Evolutionary conservation across 306 rosid genomes (phyloP), one percentile per base, ranked within the genome.

Genomic region (Urtica urens): DNA sequence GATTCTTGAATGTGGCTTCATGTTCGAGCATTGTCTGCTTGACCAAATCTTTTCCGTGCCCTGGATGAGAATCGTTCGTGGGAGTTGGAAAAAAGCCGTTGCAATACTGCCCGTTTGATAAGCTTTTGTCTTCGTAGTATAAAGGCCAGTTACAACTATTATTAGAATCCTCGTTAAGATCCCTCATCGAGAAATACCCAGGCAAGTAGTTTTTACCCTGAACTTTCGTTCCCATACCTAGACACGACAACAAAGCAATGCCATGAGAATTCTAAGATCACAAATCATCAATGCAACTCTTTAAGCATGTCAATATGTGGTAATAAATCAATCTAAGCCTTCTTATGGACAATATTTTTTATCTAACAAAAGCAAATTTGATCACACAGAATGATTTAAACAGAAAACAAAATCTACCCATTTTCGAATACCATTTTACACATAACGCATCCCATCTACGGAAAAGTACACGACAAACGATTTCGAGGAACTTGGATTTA

Each of bases 151-250:
- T 76, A 82, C 79, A 90, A 65, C 77, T 82, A n/a, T n/a, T n/a
- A 65, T 84, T 86, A 38, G 94, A 78, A 73, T 81, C 93, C 58
- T 90, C 99, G 38, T 90, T 90, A 49, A 90, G 95, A 90, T 85
- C 99, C 77, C 81, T 82, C 84, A 90, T 81, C 39, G 95, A 67
- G 73, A 64, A 76, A 67, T 82, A 73, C 48, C 87, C 94, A 12
- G 93, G 85, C 51, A 73, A 58, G 63, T 69, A 64, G 67, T 71
- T 65, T 72, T 77, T 67, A 39, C 55, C 74, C 63, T 90, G 93
- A 67, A 90, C 86, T 69, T 82, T 85, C 61, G 95, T 85, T 79
- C 95, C 99, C 99, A 90, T 90, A 64, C 92, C 99, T 90, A 82
- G 53, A 57, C 56, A 42, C 57, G 34, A 40, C 30, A 63, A 53